Conservation (phyloP, 345 rosid species). For the Kandelia obovata region DNA sequence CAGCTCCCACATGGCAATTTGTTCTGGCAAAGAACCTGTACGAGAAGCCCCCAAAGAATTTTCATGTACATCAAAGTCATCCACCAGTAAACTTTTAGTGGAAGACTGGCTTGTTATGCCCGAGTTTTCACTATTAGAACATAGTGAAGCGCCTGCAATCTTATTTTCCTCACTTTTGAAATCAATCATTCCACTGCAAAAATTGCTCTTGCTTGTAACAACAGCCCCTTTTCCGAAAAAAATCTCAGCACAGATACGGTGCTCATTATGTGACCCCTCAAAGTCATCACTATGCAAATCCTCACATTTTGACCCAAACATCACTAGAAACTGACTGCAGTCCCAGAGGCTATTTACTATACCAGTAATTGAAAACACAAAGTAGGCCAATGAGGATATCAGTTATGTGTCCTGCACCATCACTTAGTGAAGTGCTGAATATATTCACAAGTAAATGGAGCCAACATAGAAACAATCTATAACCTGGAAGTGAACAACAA, state of each 20-base stretch:
- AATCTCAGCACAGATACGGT: conserved; percentile 47
- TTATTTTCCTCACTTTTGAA: conserved; percentile 45
- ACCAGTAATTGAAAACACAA: conserved; percentile 4
- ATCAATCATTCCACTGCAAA: conserved; percentile 42
- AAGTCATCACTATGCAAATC: conserved; percentile 45
- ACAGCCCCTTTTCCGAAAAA: conserved; percentile 45
- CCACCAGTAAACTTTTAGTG: conserved; percentile 26
- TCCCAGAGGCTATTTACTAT: conserved; percentile 9
- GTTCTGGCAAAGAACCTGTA: conserved; percentile 30
- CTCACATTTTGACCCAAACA: conserved; percentile 33
- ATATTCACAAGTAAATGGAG: not conserved
- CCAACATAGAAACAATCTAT: not conserved
- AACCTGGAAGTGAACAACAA: conserved; percentile 8
- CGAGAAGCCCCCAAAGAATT: conserved; percentile 28
- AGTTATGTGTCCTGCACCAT: not conserved
- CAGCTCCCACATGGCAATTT: conserved; percentile 30
- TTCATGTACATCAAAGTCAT: conserved; percentile 34
- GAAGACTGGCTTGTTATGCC: conserved; percentile 48
- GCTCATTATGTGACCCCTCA: conserved; percentile 61
- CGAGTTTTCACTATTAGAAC: conserved; percentile 59
- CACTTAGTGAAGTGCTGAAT: not conserved
- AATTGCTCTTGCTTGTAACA: conserved; percentile 42
- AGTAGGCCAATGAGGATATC: not conserved
- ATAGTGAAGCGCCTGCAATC: conserved; percentile 34
- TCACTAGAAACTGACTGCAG: conserved; percentile 30